phyloP scores from a whole-genome alignment of 176 grass and related monocot genomes.

The Typha latifolia region DNA sequence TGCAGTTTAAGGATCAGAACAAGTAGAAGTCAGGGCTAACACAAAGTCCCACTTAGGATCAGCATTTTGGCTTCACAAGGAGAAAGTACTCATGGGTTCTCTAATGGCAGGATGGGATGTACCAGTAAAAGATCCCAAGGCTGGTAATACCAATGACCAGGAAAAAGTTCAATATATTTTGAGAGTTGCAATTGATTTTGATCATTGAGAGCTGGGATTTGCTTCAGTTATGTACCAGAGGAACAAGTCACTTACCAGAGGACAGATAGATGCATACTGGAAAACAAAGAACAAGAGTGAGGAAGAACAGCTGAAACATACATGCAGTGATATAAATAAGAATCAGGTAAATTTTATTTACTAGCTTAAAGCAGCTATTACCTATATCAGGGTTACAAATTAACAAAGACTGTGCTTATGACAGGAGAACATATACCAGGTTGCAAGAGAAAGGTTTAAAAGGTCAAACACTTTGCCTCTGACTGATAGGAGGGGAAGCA shows the following conservation, averaged over 20 bases:
- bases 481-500: conserved; percentile 6
- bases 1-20: no score
- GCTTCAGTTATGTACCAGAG: conserved; percentile 9
- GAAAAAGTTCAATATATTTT: neutral
- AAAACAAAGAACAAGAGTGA: conserved; percentile 13
- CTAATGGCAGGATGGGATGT: conserved; percentile 22
- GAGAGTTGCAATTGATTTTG: neutral
- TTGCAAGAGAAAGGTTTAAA: neutral
- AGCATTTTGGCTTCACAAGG: neutral
- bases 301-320: neutral
- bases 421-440: conserved; percentile 7
- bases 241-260: conserved; percentile 24
- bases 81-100: conserved; percentile 14
- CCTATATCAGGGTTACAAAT: neutral
- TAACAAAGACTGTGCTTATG: neutral
- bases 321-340: neutral
- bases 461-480: conserved; percentile 8
- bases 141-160: conserved; percentile 5
- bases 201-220: neutral
- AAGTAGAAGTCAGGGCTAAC: no score
- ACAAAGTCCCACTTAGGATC: no score
- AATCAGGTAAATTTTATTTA: conserved; percentile 10
- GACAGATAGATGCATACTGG: conserved; percentile 20
- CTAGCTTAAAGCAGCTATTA: neutral
- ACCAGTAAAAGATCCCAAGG: conserved; percentile 13